phyloP scores from a whole-genome alignment of 345 rosid genomes.

The Euphorbia pulcherrima region DNA sequence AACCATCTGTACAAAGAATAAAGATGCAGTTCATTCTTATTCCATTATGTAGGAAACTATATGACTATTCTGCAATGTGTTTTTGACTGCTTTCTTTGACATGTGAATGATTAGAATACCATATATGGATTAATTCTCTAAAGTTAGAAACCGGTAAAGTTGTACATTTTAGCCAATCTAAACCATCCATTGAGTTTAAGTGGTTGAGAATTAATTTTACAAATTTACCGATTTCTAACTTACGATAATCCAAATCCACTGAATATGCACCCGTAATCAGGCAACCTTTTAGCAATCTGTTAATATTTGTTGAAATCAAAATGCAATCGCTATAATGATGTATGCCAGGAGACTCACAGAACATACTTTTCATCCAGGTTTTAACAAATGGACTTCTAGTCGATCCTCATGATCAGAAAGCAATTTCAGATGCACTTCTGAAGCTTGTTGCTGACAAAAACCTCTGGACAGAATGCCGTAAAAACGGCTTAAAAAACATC shows the following conservation, averaged over 20 bases:
- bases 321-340: not conserved
- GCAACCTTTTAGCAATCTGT: not conserved
- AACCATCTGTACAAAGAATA: no score
- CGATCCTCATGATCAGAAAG: constrained; percentile 66
- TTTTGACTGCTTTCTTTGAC: not conserved
- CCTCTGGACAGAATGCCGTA: constrained; percentile 57
- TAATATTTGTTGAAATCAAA: not conserved
- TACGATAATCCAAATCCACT: no score
- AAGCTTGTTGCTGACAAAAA: constrained; percentile 62
- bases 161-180: no score
- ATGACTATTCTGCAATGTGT: no score
- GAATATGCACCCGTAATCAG: no score
- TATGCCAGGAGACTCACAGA: constrained; percentile 11
- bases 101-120: not conserved
- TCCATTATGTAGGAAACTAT: no score
- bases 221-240: no score
- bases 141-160: no score
- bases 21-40: no score
- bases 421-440: constrained; percentile 59
- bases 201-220: no score
- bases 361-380: constrained; percentile 35
- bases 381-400: constrained; percentile 62
- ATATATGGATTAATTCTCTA: no score
- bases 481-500: constrained; percentile 57
- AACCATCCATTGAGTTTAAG: no score